Conservation (phyloP, 768 basidiomycete species). For the Suillus cothurnatus region DNA sequence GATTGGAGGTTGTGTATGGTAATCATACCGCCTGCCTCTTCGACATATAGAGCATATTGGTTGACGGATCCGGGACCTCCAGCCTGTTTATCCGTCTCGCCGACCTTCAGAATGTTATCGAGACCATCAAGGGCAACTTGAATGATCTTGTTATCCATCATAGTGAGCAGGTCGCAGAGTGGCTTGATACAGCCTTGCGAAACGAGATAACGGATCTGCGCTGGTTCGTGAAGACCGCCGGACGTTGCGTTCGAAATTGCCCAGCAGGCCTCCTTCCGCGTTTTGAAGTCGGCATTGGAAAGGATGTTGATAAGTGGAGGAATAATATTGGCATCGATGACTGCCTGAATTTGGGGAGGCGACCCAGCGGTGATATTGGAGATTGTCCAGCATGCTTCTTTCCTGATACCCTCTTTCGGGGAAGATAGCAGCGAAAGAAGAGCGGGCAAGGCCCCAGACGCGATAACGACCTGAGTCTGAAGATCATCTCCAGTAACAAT, state of each 20-base stretch:
- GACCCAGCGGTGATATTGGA: slow-evolving; percentile 98
- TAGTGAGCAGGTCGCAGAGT: slow-evolving; percentile 91
- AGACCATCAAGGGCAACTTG: slow-evolving; percentile 97
- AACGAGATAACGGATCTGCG: slow-evolving; percentile 97
- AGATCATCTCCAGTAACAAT: slow-evolving; percentile 99
- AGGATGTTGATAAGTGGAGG: slow-evolving; percentile 99
- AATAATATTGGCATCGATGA: slow-evolving; percentile 97
- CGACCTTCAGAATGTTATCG: slow-evolving; percentile 97
- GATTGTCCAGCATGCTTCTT: slow-evolving; percentile 99
- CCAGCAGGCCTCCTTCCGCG: slow-evolving; percentile 99
- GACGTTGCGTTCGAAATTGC: slow-evolving; percentile 99
- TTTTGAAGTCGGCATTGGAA: slow-evolving; percentile 98
- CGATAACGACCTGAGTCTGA: slow-evolving; percentile 98
- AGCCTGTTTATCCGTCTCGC: slow-evolving; percentile 90
- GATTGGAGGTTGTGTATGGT: slow-evolving; percentile 99
- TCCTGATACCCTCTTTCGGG: slow-evolving; percentile 97
- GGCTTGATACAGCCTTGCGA: slow-evolving; percentile 98
- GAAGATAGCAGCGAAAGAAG: slow-evolving; percentile 91
- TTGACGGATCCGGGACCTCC: slow-evolving; percentile 83
- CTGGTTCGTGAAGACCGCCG: slow-evolving; percentile 93
- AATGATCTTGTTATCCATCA: slow-evolving; percentile 99
- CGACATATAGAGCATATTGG: slow-evolving; percentile 91
- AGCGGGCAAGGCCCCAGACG: slow-evolving; percentile 95
- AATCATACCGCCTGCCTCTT: slow-evolving; percentile 99
- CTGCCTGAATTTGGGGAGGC: slow-evolving; percentile 94